phyloP scores from a whole-genome alignment of 2,329 filamentous ascomycete genomes.

The Colletotrichum orchidophilum region DNA sequence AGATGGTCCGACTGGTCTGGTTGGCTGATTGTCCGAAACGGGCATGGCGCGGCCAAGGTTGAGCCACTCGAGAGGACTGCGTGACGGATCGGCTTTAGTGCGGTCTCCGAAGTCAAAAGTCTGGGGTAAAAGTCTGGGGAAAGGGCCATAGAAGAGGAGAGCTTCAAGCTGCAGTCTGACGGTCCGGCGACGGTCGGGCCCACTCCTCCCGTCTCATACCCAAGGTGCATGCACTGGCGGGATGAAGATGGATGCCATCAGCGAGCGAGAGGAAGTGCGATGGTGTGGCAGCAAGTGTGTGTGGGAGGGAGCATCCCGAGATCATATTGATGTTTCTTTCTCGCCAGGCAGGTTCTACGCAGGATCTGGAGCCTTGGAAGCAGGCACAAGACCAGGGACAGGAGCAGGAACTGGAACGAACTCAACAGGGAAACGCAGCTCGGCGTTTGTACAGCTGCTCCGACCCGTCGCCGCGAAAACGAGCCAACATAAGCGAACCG shows the following conservation, averaged over 20 bases:
- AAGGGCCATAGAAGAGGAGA: constrained; percentile 6
- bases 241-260: not conserved
- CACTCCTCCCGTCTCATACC: constrained; percentile 7
- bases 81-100: constrained; percentile 26
- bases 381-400: not conserved
- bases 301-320: constrained; percentile 1
- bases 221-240: not conserved
- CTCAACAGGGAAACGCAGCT: not conserved
- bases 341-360: not conserved
- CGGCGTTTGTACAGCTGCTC: not conserved
- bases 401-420: not conserved
- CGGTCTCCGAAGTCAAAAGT: constrained; percentile 18
- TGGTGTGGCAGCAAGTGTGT: not conserved
- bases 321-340: not conserved
- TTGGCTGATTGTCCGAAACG: constrained; percentile 27
- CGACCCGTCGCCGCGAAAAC: not conserved
- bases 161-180: not conserved
- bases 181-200: not conserved
- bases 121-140: constrained; percentile 35
- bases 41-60: constrained; percentile 6
- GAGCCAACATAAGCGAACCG: not conserved
- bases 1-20: not conserved
- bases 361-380: not conserved
- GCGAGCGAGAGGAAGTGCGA: not conserved
- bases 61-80: not conserved